A percentile compares a stretch with the other conserved stretches of the same genome.
Conservation (phyloP, 2,329 filamentous ascomycete genomes). For the Teratosphaeriaceae sp. region DNA sequence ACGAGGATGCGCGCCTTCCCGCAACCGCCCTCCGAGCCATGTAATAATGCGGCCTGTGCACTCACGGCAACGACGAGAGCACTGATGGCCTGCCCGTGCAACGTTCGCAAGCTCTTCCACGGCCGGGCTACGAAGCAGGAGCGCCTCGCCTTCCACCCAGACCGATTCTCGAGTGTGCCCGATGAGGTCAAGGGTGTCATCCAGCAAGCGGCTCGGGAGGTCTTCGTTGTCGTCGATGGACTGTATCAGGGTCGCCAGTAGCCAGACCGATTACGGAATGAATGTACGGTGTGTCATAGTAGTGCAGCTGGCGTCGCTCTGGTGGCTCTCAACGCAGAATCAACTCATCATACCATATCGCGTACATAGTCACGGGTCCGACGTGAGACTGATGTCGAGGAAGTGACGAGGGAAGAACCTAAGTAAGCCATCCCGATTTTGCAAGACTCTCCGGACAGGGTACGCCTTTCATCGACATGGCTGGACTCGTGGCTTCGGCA, state of each 20-base stretch:
- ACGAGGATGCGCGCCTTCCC: background rate
- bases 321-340: background rate
- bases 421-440: too few species aligned
- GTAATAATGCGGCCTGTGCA: background rate
- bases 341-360: too few species aligned
- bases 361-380: too few species aligned
- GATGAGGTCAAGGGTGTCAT: background rate
- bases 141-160: constrained; percentile 1
- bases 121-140: background rate
- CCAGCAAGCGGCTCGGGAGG: background rate
- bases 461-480: too few species aligned
- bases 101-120: constrained; percentile 2
- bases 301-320: background rate
- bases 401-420: too few species aligned
- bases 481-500: too few species aligned
- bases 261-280: background rate
- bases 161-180: background rate
- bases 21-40: background rate
- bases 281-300: background rate
- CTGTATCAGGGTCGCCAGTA: background rate
- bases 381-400: too few species aligned
- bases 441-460: too few species aligned
- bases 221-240: background rate
- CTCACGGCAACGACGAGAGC: background rate
- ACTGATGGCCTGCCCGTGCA: constrained; percentile 2